phyloP scores from a whole-genome alignment of 768 basidiomycete species.

The Amanita polypyramis region DNA sequence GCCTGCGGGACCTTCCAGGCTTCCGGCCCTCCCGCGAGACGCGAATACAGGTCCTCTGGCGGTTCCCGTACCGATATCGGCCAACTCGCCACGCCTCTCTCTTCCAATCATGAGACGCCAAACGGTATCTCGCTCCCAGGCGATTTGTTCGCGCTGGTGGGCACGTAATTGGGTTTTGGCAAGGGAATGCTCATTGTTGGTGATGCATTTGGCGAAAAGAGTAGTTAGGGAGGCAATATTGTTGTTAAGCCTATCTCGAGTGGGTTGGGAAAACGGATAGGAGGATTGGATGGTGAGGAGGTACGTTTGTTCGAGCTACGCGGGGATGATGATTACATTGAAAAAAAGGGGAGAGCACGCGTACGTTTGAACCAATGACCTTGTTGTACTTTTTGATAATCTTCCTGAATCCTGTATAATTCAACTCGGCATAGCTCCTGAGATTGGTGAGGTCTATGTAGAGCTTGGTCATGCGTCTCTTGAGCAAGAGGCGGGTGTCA shows the following conservation, averaged over 20 bases:
- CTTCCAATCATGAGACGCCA: constrained; percentile 94
- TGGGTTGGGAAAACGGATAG: constrained; percentile 52
- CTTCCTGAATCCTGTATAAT: constrained; percentile 90
- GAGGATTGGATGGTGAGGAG: constrained; percentile 62
- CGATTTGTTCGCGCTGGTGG: constrained; percentile 86
- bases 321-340: too few relatives aligned
- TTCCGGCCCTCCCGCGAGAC: background rate
- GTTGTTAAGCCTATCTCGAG: constrained; percentile 53
- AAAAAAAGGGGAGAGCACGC: too few relatives aligned
- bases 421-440: constrained; percentile 82
- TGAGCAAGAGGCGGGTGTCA: constrained; percentile 78
- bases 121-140: constrained; percentile 95
- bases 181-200: constrained; percentile 50
- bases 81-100: constrained; percentile 54
- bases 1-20: constrained; percentile 14
- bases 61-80: background rate
- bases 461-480: constrained; percentile 76
- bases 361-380: constrained; percentile 50
- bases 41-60: background rate
- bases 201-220: constrained; percentile 81
- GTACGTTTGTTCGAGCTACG: constrained; percentile 68
- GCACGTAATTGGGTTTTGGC: constrained; percentile 79
- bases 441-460: constrained; percentile 72
- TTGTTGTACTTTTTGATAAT: constrained; percentile 99
- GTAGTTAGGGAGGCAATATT: constrained; percentile 50